Evolutionary conservation across 2,329 filamentous ascomycete genomes (phyloP).

Genomic region (Fusarium continuum): DNA sequence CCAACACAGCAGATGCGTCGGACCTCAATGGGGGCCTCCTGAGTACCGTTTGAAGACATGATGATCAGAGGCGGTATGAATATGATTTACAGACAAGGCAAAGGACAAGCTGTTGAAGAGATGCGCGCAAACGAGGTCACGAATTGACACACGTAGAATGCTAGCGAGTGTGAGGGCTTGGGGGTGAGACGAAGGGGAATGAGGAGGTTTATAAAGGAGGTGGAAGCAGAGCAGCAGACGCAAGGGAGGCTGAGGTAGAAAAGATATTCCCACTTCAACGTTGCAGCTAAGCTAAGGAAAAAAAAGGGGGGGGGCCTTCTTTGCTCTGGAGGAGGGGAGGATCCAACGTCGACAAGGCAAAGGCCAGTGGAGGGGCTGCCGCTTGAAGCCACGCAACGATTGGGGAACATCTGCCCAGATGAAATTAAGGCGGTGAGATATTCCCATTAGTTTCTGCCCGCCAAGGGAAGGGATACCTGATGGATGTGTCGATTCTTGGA

Average conservation of each 20-base stretch:
- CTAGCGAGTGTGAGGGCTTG: constrained; percentile 33
- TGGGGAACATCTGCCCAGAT: constrained; percentile 24
- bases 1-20: constrained; percentile 77
- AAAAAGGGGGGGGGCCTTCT: constrained; percentile 25
- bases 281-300: constrained; percentile 32
- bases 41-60: constrained; percentile 46
- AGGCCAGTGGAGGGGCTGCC: constrained; percentile 30
- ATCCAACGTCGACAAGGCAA: background rate
- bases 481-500: constrained; percentile 35
- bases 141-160: constrained; percentile 35
- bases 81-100: constrained; percentile 20
- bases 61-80: constrained; percentile 28
- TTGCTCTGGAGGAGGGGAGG: constrained; percentile 15
- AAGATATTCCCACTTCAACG: constrained; percentile 38
- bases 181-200: constrained; percentile 11
- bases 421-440: constrained; percentile 45
- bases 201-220: constrained; percentile 38
- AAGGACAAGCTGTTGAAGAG: constrained; percentile 26
- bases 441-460: constrained; percentile 36
- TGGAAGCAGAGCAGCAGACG: constrained; percentile 15
- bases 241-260: constrained; percentile 37
- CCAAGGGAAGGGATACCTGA: constrained; percentile 27
- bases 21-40: constrained; percentile 49
- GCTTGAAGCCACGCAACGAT: constrained; percentile 37
- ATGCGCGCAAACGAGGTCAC: constrained; percentile 38